Conservation (phyloP, 306 rosid genomes). For the Arachis hypogaea region DNA sequence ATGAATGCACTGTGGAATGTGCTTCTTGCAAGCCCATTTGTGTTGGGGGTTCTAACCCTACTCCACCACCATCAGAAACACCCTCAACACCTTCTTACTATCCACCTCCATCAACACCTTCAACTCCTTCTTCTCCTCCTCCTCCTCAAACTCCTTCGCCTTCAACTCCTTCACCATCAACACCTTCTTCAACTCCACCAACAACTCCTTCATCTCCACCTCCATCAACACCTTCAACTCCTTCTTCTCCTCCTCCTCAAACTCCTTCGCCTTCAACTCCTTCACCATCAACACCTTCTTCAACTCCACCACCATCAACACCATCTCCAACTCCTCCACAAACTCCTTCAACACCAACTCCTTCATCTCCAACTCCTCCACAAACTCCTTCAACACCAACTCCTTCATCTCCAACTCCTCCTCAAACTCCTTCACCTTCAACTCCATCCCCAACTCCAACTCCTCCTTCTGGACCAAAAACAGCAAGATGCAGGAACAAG, state of each 20-base stretch:
- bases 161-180: not conserved
- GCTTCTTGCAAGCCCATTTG: conserved; percentile 61
- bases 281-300: not conserved
- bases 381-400: too few relatives aligned
- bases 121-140: not conserved
- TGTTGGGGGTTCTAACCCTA: conserved; percentile 36
- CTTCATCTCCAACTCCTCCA: conserved; percentile 8
- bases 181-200: not conserved
- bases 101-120: not conserved
- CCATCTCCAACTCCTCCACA: not conserved
- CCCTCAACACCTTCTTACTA: not conserved
- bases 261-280: conserved; percentile 13
- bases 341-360: not conserved
- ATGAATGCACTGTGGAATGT: conserved; percentile 58
- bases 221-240: not conserved
- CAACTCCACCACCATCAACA: not conserved
- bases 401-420: not conserved
- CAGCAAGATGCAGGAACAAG: conserved; percentile 51
- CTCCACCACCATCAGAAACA: conserved; percentile 2
- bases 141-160: not conserved
- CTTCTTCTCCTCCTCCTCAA: not conserved
- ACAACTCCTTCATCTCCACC: not conserved
- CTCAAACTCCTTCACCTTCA: not conserved
- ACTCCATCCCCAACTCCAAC: not conserved
- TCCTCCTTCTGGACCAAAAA: conserved; percentile 16